Conservation (phyloP, 345 rosid species). For the Moricandia arvensis region DNA sequence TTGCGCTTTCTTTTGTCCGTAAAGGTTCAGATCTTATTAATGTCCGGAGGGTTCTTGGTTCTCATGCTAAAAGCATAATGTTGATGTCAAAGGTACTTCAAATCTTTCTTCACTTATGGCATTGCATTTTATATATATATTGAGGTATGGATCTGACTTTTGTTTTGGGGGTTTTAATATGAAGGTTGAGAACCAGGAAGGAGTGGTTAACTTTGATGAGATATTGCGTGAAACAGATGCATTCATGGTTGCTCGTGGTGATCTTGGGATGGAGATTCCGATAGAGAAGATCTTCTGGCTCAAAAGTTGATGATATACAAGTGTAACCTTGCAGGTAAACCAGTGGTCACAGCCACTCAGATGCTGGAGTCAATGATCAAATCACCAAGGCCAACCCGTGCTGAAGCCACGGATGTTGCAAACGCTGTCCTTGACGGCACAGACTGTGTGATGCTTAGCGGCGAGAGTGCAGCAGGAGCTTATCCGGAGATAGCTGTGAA, state of each 20-base stretch:
- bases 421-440: slow-evolving; percentile 92
- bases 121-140: neutral
- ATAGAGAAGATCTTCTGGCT: slow-evolving; percentile 91
- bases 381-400: slow-evolving; percentile 90
- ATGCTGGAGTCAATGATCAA: slow-evolving; percentile 95
- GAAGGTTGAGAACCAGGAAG: slow-evolving; percentile 92
- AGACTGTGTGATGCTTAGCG: slow-evolving; percentile 90
- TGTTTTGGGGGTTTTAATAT: neutral
- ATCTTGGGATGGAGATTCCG: slow-evolving; percentile 93
- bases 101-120: neutral
- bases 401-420: slow-evolving; percentile 93
- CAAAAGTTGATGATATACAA: slow-evolving; percentile 97
- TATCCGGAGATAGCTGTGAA: slow-evolving; percentile 88
- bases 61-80: slow-evolving; percentile 65
- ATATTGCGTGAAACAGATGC: slow-evolving; percentile 89
- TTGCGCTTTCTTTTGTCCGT: slow-evolving; percentile 89
- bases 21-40: slow-evolving; percentile 90
- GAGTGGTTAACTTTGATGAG: slow-evolving; percentile 90
- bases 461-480: slow-evolving; percentile 91
- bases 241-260: slow-evolving; percentile 97
- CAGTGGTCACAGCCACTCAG: slow-evolving; percentile 90
- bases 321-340: slow-evolving; percentile 86
- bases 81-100: slow-evolving; percentile 81
- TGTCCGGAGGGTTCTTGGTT: slow-evolving; percentile 81
- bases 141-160: slow-evolving; percentile 8